Evolutionary conservation across 345 rosid species (phyloP), one percentile per base, ranked within the genome.

Genomic region (Melaleuca quinquenervia): DNA sequence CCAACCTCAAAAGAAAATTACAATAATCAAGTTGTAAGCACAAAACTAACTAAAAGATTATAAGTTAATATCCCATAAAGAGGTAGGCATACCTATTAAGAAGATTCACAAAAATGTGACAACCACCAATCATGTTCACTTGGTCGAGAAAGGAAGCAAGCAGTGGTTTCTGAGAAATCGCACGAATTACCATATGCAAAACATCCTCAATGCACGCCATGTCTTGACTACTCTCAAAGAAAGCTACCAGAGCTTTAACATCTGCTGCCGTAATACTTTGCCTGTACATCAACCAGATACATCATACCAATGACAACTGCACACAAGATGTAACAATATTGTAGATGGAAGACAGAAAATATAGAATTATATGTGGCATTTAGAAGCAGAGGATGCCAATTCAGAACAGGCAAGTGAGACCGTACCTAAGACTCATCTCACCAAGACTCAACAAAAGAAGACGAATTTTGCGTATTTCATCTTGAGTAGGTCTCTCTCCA

Each of bases 371-470:
- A 36, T 18, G 80, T 70, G 48, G 80, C 26, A 5, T 70, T 36
- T 36, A 76, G 84, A 56, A 13, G 51, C 55, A 84, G 36, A 74
- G 62, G 26, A 51, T 45, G 12, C 82, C 70, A 70, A 36, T 48
- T 50, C 51, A 84, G 50, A 74, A 36, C 80, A 70, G 80, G 48
- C 48, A 70, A 55, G 41, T 75, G 24, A 62, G 58, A 62, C 29
- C 36, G 52, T 94, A 96, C 99, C 96, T 93, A 87, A 97, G 95
- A 90, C 98, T 93, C 99, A 97, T 95, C 93, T 97, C 99, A 87
- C 98, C 98, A 89, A 95, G 97, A 90, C 99, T 94, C 90, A 97
- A 90, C 84, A 95, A 90, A 87, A 97, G 94, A 91, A 97, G 98
- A 91, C 99, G 98, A 88, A 95, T 93, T 93, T 97, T 97, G 74